Evolutionary conservation across 345 rosid genomes (phyloP).

Genomic region (Excoecaria agallocha): DNA sequence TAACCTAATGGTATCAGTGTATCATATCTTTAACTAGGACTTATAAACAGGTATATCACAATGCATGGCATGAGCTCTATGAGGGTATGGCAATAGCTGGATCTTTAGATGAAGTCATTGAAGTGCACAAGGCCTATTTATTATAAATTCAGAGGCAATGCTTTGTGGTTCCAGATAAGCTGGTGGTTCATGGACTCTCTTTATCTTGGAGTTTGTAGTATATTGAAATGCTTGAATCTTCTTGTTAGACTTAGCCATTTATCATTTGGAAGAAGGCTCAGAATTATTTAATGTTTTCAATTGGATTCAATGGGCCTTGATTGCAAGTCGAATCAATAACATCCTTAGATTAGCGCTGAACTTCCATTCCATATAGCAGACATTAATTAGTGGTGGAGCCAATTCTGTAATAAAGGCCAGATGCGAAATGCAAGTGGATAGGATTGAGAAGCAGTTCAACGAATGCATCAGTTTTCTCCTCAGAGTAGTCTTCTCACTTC

Average conservation of each 20-base stretch:
- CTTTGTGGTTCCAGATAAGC: constrained; percentile 93
- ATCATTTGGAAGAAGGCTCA: constrained; percentile 8
- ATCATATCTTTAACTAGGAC: constrained; percentile 21
- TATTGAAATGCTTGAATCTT: not conserved
- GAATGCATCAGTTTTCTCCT: constrained; percentile 94
- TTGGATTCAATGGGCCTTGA: constrained; percentile 74
- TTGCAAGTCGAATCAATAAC: constrained; percentile 86
- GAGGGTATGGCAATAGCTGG: constrained; percentile 87
- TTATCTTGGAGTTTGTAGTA: constrained; percentile 10
- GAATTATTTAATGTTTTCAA: constrained; percentile 15
- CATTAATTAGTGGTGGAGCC: constrained; percentile 71
- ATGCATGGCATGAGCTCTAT: constrained; percentile 93
- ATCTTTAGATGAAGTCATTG: constrained; percentile 91
- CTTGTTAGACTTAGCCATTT: constrained; percentile 12
- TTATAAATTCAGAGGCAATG: constrained; percentile 93
- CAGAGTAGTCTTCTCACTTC: constrained; percentile 47
- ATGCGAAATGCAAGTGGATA: constrained; percentile 79
- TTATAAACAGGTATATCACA: constrained; percentile 82
- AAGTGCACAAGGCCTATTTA: constrained; percentile 91
- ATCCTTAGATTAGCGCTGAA: constrained; percentile 88
- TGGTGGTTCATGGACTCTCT: constrained; percentile 47
- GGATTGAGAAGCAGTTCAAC: constrained; percentile 82
- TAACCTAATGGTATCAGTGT: not conserved
- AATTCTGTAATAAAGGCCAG: constrained; percentile 72
- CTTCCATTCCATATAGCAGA: constrained; percentile 84